Conservation (phyloP, 305 asterid species). For the Ilex paraguariensis region DNA sequence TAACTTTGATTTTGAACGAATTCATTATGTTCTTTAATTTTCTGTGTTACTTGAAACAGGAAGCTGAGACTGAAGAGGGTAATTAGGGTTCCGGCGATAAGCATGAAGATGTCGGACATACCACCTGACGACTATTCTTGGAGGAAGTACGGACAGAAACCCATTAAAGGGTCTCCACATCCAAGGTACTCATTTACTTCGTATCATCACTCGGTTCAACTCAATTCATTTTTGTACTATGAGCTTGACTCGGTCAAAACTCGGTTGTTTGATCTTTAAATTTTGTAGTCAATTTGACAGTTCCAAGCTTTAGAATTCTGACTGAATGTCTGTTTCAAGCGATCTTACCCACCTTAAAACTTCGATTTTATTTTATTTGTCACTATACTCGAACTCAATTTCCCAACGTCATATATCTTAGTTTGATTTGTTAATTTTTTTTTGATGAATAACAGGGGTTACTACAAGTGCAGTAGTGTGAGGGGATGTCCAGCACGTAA, state of each 20-base stretch:
- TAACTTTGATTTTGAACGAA: not conserved
- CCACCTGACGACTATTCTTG: conserved; percentile 68
- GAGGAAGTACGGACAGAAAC: conserved; percentile 73
- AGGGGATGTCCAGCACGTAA: conserved; percentile 18
- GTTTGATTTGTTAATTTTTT: not conserved
- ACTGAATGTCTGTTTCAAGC: not conserved
- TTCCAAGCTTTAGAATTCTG: not conserved
- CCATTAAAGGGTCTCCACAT: conserved; percentile 71
- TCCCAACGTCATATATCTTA: not conserved
- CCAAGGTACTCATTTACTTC: conserved; percentile 39
- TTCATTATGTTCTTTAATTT: not conserved
- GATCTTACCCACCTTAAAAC: not conserved
- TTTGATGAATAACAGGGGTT: conserved; percentile 8
- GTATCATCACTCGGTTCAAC: too few relatives aligned
- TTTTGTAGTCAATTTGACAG: not conserved
- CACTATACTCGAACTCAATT: too few relatives aligned
- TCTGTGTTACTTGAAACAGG: conserved; percentile 22
- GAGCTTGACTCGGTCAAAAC: too few relatives aligned
- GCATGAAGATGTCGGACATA: conserved; percentile 63
- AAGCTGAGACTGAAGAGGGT: conserved; percentile 47
- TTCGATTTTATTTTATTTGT: not conserved
- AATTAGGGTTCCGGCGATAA: conserved; percentile 49
- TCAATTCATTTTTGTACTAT: not conserved
- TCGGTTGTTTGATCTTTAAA: not conserved
- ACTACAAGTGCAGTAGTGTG: conserved; percentile 17